These are phyloP conservation scores for Phytopythium delawarense DNA, from an alignment of 352 stramenopile species.

Conservation along the genomic window DNA sequence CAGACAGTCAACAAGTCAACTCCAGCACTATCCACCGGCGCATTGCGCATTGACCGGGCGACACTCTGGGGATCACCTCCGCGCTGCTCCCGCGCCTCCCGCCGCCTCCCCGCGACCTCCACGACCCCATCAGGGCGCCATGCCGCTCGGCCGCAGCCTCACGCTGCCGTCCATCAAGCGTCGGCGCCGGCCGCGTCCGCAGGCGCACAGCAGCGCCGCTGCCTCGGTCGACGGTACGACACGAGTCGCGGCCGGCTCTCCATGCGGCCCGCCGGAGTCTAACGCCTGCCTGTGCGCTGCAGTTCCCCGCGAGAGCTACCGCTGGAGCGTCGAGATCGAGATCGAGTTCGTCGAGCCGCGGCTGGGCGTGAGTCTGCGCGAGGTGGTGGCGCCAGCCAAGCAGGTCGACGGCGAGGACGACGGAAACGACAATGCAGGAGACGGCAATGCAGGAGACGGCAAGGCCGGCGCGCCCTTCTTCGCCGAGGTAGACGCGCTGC, in stretches of 20 bases:
- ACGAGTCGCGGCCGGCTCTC: background rate
- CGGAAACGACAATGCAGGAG: background rate
- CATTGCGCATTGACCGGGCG: background rate
- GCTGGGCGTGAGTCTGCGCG: conserved; percentile 53
- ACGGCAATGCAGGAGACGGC: background rate
- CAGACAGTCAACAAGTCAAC: too few relatives aligned
- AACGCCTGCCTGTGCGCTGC: background rate
- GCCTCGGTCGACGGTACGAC: background rate
- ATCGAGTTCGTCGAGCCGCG: conserved; percentile 59
- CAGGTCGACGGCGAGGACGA: conserved; percentile 14
- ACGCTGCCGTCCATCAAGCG: conserved; percentile 6
- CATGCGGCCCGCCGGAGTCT: background rate
- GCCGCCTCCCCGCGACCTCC: background rate
- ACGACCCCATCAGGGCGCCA: background rate
- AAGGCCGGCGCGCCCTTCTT: conserved; percentile 30
- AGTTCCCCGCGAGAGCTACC: conserved; percentile 11
- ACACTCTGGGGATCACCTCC: background rate
- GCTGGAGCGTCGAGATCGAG: conserved; percentile 57
- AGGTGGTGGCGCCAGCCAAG: conserved; percentile 35
- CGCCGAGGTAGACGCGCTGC: conserved; percentile 60
- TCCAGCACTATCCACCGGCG: background rate
- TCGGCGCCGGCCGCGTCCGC: conserved; percentile 1
- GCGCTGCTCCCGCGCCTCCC: background rate
- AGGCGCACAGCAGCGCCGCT: conserved; percentile 3
- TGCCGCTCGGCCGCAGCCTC: conserved; percentile 9